Conservation (phyloP, 1,284 basidiomycete genomes). For the Ceratorhiza oryzae-sativae region DNA sequence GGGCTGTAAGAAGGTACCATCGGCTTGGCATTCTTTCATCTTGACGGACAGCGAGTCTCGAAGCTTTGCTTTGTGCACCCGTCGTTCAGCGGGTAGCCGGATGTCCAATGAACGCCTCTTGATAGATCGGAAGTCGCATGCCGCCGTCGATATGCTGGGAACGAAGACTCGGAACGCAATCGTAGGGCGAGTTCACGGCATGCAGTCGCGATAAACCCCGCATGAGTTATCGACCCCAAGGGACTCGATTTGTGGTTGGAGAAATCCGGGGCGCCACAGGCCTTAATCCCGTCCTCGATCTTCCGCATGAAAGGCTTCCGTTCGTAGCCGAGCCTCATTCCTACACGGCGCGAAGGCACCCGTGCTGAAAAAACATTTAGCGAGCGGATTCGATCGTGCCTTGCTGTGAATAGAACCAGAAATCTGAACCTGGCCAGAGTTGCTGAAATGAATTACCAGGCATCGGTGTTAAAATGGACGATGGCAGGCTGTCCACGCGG, state of each 20-base stretch:
- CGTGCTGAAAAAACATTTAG: neutral
- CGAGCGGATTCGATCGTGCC: neutral
- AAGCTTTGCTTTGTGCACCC: too few species aligned
- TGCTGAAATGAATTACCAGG: neutral
- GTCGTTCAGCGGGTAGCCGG: too few species aligned
- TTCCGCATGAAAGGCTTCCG: neutral
- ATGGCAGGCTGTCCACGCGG: neutral
- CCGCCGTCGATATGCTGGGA: neutral
- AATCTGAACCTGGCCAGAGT: neutral
- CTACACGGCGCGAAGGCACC: neutral
- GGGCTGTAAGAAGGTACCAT: too few species aligned
- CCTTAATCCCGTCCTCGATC: neutral
- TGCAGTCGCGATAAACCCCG: neutral
- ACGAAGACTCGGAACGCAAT: neutral
- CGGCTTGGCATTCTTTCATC: too few species aligned
- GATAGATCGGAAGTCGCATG: neutral
- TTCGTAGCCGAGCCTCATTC: neutral
- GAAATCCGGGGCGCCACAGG: neutral
- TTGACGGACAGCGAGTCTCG: too few species aligned
- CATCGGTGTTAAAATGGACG: neutral
- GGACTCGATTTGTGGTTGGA: neutral
- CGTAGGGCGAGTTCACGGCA: neutral
- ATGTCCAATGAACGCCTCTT: neutral
- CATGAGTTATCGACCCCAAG: neutral
- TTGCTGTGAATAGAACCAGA: neutral